Evolutionary conservation across 176 grass and related monocot genomes (phyloP).

Genomic region (Puya raimondii): DNA sequence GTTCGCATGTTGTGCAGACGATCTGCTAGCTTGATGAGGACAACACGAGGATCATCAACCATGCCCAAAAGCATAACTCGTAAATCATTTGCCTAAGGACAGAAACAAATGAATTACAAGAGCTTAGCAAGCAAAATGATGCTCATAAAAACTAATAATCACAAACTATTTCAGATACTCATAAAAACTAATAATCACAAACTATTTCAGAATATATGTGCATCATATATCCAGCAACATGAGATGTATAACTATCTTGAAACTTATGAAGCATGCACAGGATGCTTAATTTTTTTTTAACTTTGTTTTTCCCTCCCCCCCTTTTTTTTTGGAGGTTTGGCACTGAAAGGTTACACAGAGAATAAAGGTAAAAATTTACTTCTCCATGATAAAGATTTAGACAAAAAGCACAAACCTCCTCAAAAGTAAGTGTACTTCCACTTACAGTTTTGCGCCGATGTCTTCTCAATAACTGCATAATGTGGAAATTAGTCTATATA

Average conservation of each 20-base stretch:
- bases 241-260: neutral
- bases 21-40: slow-evolving; percentile 92
- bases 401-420: slow-evolving; percentile 66
- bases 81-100: slow-evolving; percentile 81
- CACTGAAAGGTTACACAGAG: neutral
- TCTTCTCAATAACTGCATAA: slow-evolving; percentile 59
- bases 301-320: no score
- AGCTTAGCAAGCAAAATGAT: no score
- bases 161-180: neutral
- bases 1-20: slow-evolving; percentile 97
- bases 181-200: neutral
- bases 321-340: no score
- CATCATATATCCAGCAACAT: neutral
- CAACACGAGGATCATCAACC: slow-evolving; percentile 98
- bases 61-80: slow-evolving; percentile 94
- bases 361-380: neutral
- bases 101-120: neutral
- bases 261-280: neutral
- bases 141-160: neutral
- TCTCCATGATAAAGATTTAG: slow-evolving; percentile 11
- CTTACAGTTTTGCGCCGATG: slow-evolving; percentile 71
- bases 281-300: neutral
- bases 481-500: slow-evolving; percentile 10
- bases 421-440: slow-evolving; percentile 71
- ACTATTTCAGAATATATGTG: neutral